A percentile compares a stretch with the other conserved stretches of the same genome.
Conservation (phyloP, 2,329 filamentous ascomycete genomes). For the Fusarium buharicum region DNA sequence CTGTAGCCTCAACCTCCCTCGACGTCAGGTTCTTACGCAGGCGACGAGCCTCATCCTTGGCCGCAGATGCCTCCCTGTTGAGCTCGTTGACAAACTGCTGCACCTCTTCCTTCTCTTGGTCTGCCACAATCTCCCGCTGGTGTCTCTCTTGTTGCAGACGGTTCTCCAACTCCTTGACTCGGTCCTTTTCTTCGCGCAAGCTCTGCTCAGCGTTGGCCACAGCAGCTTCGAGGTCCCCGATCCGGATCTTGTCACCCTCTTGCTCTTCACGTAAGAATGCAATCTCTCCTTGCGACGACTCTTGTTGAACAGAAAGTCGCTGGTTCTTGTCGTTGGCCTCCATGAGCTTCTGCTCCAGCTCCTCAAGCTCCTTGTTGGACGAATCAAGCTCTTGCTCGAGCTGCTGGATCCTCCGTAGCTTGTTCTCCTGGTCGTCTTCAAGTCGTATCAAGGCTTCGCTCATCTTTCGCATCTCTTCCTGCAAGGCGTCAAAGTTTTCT, state of each 20-base stretch:
- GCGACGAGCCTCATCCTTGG: conserved; percentile 86
- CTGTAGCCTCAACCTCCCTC: conserved; percentile 86
- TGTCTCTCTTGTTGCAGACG: conserved; percentile 82
- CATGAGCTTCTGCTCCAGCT: conserved; percentile 82
- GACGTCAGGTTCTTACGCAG: conserved; percentile 84
- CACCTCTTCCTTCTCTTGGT: conserved; percentile 92
- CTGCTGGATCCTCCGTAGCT: conserved; percentile 80
- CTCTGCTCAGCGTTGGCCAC: conserved; percentile 81
- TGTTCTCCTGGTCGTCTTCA: conserved; percentile 88
- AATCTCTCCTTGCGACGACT: conserved; percentile 92
- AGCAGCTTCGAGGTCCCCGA: conserved; percentile 88
- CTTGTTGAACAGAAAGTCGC: conserved; percentile 87
- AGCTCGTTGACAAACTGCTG: conserved; percentile 94
- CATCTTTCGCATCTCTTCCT: conserved; percentile 92
- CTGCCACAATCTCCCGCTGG: conserved; percentile 87
- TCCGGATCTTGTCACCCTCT: conserved; percentile 96
- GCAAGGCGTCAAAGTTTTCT: conserved; percentile 91
- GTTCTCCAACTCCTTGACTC: conserved; percentile 74
- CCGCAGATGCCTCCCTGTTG: conserved; percentile 81
- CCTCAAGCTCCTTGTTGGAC: conserved; percentile 86
- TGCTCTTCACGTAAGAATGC: conserved; percentile 96
- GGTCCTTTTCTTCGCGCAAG: conserved; percentile 87
- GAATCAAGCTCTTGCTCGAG: conserved; percentile 86
- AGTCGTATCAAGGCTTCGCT: conserved; percentile 86
- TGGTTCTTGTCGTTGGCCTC: conserved; percentile 91